These are phyloP conservation scores for Hericium coralloides DNA, from an alignment of 768 basidiomycete species.

Conservation along the genomic window DNA sequence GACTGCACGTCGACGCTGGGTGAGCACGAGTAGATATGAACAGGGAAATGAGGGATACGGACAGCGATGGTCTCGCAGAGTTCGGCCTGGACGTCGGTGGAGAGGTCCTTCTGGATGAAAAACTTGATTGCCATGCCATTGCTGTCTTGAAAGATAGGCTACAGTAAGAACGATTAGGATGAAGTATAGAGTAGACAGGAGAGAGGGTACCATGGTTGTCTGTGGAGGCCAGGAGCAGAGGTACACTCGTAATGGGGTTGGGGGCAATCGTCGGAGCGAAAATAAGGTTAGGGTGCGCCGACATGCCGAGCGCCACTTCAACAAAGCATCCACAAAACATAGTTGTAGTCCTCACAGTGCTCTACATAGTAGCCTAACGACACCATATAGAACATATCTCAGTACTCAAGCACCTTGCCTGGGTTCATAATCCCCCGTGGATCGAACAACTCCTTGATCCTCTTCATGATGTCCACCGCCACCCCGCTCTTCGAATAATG, in stretches of 20 bases:
- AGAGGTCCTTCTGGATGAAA: conserved; percentile 74
- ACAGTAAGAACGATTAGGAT: background rate
- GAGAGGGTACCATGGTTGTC: conserved; percentile 6
- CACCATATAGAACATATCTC: background rate
- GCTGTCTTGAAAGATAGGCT: conserved; percentile 69
- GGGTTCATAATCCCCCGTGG: conserved; percentile 91
- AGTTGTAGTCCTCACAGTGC: background rate
- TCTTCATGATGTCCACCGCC: conserved; percentile 85
- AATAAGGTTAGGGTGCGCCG: conserved; percentile 16
- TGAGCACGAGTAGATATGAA: background rate
- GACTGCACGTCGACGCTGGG: conserved; percentile 29
- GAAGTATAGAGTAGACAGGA: background rate
- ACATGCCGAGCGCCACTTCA: background rate
- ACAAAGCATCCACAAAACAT: background rate
- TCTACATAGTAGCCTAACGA: background rate
- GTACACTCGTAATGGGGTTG: conserved; percentile 17
- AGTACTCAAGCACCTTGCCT: conserved; percentile 55
- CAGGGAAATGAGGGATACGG: conserved; percentile 10
- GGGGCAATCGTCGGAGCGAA: conserved; percentile 16
- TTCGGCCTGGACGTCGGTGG: conserved; percentile 58
- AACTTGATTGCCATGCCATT: conserved; percentile 69
- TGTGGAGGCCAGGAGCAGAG: background rate
- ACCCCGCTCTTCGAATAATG: conserved; percentile 75
- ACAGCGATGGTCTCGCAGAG: conserved; percentile 70
- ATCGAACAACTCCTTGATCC: conserved; percentile 84